phyloP scores from a whole-genome alignment of 495 filamentous ascomycete species.

The Geopyxis carbonaria region DNA sequence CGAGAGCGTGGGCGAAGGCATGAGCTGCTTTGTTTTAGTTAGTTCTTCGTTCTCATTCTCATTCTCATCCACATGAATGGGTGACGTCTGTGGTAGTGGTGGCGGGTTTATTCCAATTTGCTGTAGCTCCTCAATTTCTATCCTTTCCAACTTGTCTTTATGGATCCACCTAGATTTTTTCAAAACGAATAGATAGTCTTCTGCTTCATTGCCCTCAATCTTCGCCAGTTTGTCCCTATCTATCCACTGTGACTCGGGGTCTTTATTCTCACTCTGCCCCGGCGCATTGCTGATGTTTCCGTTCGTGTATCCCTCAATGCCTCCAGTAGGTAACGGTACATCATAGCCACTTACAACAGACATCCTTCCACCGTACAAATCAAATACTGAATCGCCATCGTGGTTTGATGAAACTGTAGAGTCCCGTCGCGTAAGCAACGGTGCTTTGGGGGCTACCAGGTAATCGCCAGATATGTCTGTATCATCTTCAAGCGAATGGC shows the following conservation, averaged over 20 bases:
- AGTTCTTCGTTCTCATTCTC: conserved; percentile 6
- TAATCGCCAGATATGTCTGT: conserved; percentile 19
- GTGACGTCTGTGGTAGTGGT: conserved; percentile 38
- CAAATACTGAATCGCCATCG: conserved; percentile 24
- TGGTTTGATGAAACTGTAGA: conserved; percentile 24
- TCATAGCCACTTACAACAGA: conserved; percentile 15
- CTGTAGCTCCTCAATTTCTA: conserved; percentile 83
- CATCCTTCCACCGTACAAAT: conserved; percentile 22
- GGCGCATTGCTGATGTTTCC: conserved; percentile 6
- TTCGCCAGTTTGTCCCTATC: conserved; percentile 82
- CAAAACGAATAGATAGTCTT: conserved; percentile 16
- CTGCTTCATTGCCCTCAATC: conserved; percentile 67
- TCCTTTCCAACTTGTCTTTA: conserved; percentile 80
- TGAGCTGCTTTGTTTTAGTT: conserved; percentile 30
- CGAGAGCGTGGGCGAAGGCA: conserved; percentile 31
- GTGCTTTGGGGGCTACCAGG: conserved; percentile 16
- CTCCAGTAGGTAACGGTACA: background rate
- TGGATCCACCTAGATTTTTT: conserved; percentile 80
- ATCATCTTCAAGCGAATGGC: conserved; percentile 5
- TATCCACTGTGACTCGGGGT: conserved; percentile 70
- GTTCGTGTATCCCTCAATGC: conserved; percentile 15
- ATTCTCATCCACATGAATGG: conserved; percentile 23
- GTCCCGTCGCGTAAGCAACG: conserved; percentile 18
- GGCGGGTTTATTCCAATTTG: conserved; percentile 48
- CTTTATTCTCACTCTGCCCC: conserved; percentile 11